phyloP scores from a whole-genome alignment of 768 basidiomycete genomes.

The Tylopilus vinaceipallidus region DNA sequence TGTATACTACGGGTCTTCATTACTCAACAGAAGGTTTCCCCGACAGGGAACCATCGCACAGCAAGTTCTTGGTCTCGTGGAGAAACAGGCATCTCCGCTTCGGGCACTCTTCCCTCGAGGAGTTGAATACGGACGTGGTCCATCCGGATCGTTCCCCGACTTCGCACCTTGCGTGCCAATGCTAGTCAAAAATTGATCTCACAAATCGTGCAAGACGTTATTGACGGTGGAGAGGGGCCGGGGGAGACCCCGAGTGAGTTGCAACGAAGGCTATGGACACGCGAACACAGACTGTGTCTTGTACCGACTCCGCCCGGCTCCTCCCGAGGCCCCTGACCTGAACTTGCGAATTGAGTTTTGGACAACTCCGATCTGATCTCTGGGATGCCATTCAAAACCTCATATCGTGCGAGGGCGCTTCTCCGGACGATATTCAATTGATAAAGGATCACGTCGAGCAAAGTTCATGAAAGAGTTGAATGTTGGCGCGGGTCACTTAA shows the following conservation, averaged over 20 bases:
- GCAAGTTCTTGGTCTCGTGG: not conserved
- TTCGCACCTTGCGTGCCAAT: slow-evolving; percentile 15
- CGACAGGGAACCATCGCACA: not conserved
- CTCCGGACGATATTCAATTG: not conserved
- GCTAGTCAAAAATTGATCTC: slow-evolving; percentile 8
- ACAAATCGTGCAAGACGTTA: not conserved
- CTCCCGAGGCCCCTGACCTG: no score
- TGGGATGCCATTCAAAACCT: slow-evolving; percentile 6
- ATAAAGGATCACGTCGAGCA: no score
- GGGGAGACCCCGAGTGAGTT: no score
- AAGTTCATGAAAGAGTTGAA: no score
- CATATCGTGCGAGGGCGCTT: slow-evolving; percentile 1
- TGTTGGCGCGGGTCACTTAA: no score
- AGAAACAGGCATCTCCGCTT: not conserved
- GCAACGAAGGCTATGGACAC: no score
- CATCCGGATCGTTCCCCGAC: slow-evolving; percentile 7
- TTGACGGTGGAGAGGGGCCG: no score
- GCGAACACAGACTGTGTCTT: no score
- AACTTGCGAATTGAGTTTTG: no score
- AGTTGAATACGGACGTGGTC: slow-evolving; percentile 6
- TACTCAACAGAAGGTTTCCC: not conserved
- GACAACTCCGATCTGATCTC: not conserved
- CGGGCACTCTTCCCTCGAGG: slow-evolving; percentile 4
- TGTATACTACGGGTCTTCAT: slow-evolving; percentile 41
- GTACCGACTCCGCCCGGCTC: no score